A percentile compares a stretch with the other conserved stretches of the same genome.
phyloP scores from a whole-genome alignment of 306 rosid genomes.

The Cyamopsis tetragonoloba region DNA sequence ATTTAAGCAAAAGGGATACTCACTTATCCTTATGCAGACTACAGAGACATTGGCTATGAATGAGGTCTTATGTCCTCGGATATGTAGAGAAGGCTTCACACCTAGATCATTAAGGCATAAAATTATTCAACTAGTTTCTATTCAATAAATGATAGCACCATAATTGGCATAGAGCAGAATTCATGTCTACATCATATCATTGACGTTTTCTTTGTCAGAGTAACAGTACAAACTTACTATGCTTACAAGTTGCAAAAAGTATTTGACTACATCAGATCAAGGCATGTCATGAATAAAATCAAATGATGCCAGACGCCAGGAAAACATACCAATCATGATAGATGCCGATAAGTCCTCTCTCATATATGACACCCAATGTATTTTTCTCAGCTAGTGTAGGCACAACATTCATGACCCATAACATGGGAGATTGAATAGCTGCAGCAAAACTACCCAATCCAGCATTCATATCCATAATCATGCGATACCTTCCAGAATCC shows the following conservation, averaged over 20 bases:
- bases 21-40: conserved; percentile 77
- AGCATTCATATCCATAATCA: conserved; percentile 95
- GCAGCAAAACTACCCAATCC: conserved; percentile 94
- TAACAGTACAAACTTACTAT: not conserved
- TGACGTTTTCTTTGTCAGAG: not conserved
- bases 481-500: conserved; percentile 90
- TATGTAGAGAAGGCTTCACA: conserved; percentile 92
- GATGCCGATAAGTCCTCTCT: conserved; percentile 87
- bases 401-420: conserved; percentile 94
- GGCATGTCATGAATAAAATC: not conserved
- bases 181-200: not conserved
- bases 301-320: conserved; percentile 19
- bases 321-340: conserved; percentile 81
- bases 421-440: conserved; percentile 67
- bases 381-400: conserved; percentile 81
- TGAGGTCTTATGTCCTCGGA: conserved; percentile 97
- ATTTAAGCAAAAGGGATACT: conserved; percentile 29
- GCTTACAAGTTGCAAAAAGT: not conserved
- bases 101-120: conserved; percentile 43
- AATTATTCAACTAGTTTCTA: not conserved
- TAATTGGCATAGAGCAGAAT: not conserved
- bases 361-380: conserved; percentile 68
- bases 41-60: conserved; percentile 78
- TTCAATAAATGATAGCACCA: conserved; percentile 13
- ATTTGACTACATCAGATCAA: not conserved